Conservation (phyloP, 2,329 filamentous ascomycete species). For the Proliferodiscus dingleyae region DNA sequence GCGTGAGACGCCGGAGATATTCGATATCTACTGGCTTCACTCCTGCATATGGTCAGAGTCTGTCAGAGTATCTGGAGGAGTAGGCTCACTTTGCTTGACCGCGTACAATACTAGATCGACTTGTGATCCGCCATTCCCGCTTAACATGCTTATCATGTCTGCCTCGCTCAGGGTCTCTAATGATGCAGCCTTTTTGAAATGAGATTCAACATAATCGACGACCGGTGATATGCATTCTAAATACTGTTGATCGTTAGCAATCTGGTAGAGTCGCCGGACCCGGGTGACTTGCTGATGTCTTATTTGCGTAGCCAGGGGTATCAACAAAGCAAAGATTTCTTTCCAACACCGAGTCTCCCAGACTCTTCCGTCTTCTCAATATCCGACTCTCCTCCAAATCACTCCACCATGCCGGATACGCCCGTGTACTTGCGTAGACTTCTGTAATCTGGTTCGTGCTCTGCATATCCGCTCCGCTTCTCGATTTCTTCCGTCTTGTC, state of each 20-base stretch:
- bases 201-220: conserved; percentile 67
- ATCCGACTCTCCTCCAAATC: conserved; percentile 64
- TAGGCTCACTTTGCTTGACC: conserved; percentile 60
- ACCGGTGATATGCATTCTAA: conserved; percentile 56
- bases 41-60: conserved; percentile 36
- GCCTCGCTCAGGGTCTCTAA: conserved; percentile 60
- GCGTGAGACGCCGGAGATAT: conserved; percentile 64
- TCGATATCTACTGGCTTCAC: conserved; percentile 62
- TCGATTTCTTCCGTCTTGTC: conserved; percentile 23
- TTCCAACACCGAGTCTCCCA: conserved; percentile 74
- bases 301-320: conserved; percentile 60
- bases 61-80: not conserved
- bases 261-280: conserved; percentile 14
- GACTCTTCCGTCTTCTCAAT: conserved; percentile 61
- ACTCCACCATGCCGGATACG: conserved; percentile 87
- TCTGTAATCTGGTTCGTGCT: conserved; percentile 51
- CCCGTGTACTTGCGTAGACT: conserved; percentile 73
- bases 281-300: conserved; percentile 43
- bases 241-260: conserved; percentile 35
- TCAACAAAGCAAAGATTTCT: conserved; percentile 93
- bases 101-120: conserved; percentile 86
- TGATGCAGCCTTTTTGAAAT: conserved; percentile 58
- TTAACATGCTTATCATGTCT: conserved; percentile 72
- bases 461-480: conserved; percentile 23
- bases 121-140: conserved; percentile 75